Evolutionary conservation across 768 basidiomycete genomes (phyloP), one percentile per base, ranked within the genome.

Genomic region (Paxillus ammoniavirescens): DNA sequence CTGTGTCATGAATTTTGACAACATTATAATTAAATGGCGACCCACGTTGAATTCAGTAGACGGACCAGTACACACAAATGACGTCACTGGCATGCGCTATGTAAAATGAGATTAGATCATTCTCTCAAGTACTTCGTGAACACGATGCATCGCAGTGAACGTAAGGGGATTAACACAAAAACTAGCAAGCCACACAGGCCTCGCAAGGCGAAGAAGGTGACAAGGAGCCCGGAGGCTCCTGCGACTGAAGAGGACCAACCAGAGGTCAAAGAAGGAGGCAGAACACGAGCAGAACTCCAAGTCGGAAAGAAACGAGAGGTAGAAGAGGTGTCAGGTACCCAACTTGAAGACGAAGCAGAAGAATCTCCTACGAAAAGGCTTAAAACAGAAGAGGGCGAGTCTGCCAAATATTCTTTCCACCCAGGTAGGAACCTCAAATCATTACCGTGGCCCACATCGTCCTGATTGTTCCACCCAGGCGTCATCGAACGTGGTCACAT

Each of bases 401-500:
- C 60, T 23, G 31, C 38, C 4, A 38, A 46, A 37, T 60, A 60
- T 43, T 23, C 35, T 9, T 59, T 57, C 42, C 52, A 42, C 3
- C 12, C 47, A 58, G 59, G 59, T 54, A 13, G n/a, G 40, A 23
- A 50, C n/a, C 35, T 5, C 36, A 7, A 42, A 10, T 9, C 2
- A 28, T 9, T 18, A 26, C n/a, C 18, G 42, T 30, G 23, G 23
- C 31, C 28, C 38, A 10, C 10, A 23, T 43, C n/a, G 23, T 17
- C 50, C 33, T 31, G 33, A 15, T 18, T 41, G 2, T 28, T 12
- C n/a, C 26, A n/a, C 47, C 8, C 46, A 83, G 81, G 81, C 8
- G 78, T 77, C 9, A 81, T 81, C 47, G 81, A 84, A 59, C 69
- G 82, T 14, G 82, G 82, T 8, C 79, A 83, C 55, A 75, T 86